A percentile compares a stretch with the other conserved stretches of the same genome.
Evolutionary conservation across 345 rosid species (phyloP).

Genomic region (Turnera subulata): DNA sequence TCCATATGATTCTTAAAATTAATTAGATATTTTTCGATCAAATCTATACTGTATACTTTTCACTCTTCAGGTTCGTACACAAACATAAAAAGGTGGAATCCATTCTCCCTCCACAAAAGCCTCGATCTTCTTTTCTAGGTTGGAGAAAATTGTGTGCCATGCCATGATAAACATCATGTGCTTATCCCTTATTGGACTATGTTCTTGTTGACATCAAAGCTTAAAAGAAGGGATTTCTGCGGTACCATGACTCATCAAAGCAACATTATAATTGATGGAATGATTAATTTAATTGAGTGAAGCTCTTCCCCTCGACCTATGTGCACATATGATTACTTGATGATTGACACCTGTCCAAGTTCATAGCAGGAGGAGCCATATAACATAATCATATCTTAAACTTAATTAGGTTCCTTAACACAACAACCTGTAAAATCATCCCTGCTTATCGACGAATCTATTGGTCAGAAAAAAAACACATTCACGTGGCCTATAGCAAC

Average conservation of each 20-base stretch:
- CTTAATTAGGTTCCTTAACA: conserved; percentile 18
- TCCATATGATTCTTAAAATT: too few species aligned
- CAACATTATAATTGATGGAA: conserved; percentile 1
- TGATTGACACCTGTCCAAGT: conserved; percentile 38
- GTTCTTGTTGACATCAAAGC: too few species aligned
- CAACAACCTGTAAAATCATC: not conserved
- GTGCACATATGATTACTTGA: conserved; percentile 33
- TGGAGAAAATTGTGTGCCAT: too few species aligned
- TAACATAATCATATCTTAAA: conserved; percentile 14
- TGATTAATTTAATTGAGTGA: not conserved
- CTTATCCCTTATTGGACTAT: not conserved
- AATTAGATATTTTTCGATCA: too few species aligned
- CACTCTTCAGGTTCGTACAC: too few species aligned
- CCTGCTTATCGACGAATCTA: conserved; percentile 21
- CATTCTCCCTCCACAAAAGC: too few species aligned
- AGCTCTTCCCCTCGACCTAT: conserved; percentile 10
- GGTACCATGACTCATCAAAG: conserved; percentile 4
- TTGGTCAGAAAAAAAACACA: conserved; percentile 21
- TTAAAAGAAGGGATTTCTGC: not conserved
- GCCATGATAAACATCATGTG: too few species aligned
- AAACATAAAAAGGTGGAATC: too few species aligned
- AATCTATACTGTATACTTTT: too few species aligned
- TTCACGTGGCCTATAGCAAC: conserved; percentile 29
- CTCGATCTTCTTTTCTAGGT: too few species aligned
- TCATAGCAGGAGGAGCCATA: conserved; percentile 13